phyloP scores from a whole-genome alignment of 345 rosid species.

The Eucalyptus camaldulensis region DNA sequence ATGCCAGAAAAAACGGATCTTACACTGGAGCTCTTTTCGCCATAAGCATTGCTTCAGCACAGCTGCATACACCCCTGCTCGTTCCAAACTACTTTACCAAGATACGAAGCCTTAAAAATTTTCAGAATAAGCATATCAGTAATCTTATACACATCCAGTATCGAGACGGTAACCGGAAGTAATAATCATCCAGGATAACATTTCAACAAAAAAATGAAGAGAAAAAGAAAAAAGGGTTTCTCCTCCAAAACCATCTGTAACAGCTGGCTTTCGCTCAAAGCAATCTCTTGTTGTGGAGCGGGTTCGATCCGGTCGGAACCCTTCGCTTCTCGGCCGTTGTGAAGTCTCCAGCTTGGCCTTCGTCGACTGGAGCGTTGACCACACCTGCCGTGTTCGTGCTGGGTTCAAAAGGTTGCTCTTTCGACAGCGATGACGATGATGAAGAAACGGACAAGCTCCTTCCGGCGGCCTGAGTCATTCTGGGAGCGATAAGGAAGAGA shows the following conservation, averaged over 20 bases:
- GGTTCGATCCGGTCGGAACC: slow-evolving; percentile 41
- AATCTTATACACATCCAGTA: background rate
- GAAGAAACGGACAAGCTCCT: background rate
- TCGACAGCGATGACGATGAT: background rate
- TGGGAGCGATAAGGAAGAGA: background rate
- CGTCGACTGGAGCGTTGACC: background rate
- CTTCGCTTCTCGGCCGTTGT: slow-evolving; percentile 16
- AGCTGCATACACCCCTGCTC: background rate
- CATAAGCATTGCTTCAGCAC: background rate
- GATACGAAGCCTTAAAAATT: background rate
- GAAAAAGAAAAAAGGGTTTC: background rate
- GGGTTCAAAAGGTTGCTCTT: background rate
- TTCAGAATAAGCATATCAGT: background rate
- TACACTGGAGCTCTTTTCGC: background rate
- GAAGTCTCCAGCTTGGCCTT: background rate
- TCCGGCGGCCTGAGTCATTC: background rate
- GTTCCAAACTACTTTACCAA: background rate
- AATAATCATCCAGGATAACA: background rate
- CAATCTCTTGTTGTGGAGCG: slow-evolving; percentile 30
- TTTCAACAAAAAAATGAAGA: background rate
- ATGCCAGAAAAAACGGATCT: background rate
- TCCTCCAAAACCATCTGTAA: background rate
- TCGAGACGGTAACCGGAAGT: background rate
- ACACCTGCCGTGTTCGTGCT: background rate
- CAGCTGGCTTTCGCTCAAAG: background rate